phyloP scores from a whole-genome alignment of 1,139 yeast species.

The Nakaseomyces uthaithaninus region DNA sequence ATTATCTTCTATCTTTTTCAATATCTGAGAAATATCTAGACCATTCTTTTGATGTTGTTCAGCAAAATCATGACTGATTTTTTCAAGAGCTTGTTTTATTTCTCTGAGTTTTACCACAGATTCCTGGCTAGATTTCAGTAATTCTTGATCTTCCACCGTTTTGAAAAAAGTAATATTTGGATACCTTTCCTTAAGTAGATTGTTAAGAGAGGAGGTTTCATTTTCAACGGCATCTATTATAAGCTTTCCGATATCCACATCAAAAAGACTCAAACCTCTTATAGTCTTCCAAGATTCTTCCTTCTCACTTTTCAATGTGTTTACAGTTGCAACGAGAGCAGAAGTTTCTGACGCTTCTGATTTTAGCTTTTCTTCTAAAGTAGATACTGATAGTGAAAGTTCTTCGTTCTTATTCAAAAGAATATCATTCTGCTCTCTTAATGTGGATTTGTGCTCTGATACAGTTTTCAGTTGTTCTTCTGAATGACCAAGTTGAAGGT shows the following conservation, averaged over 20 bases:
- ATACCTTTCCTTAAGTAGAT: background rate
- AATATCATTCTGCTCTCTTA: too few species aligned
- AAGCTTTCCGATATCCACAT: background rate
- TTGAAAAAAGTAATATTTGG: background rate
- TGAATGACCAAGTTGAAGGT: too few species aligned
- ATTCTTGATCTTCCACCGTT: background rate
- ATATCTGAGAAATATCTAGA: constrained; percentile 1
- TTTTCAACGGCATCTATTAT: background rate
- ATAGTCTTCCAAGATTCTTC: background rate
- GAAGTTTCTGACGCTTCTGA: too few species aligned
- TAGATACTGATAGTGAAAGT: too few species aligned
- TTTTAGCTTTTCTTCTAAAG: too few species aligned
- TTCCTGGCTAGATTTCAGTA: background rate
- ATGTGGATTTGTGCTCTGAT: too few species aligned
- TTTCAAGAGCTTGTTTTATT: constrained; percentile 8
- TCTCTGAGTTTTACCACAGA: constrained; percentile 9
- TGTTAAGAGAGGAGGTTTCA: background rate
- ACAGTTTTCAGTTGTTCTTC: too few species aligned
- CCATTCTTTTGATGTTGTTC: constrained; percentile 3
- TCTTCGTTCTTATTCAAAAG: too few species aligned
- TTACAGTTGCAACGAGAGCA: background rate
- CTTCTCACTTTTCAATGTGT: background rate
- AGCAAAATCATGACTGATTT: constrained; percentile 7
- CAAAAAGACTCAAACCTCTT: background rate
- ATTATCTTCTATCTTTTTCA: constrained; percentile 8